These are phyloP conservation scores for Penicillium frequentans DNA, from an alignment of 2,329 filamentous ascomycete genomes.

Conservation along the genomic window DNA sequence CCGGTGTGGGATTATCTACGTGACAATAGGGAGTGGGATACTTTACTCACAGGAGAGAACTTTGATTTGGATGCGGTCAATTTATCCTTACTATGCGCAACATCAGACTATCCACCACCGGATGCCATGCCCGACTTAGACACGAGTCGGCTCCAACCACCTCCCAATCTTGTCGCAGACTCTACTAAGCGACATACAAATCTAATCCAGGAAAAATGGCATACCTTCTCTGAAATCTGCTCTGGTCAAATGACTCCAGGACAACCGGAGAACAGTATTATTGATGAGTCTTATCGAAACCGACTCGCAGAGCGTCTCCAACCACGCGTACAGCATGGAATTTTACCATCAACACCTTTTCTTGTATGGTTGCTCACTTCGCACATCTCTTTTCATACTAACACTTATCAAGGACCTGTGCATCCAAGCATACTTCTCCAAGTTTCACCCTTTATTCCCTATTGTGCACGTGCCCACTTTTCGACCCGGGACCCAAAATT, in stretches of 20 bases:
- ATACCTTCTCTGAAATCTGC: conserved; percentile 4
- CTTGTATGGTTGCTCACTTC: conserved; percentile 10
- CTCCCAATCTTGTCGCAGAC: background rate
- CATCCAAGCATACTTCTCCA: conserved; percentile 25
- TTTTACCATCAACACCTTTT: conserved; percentile 18
- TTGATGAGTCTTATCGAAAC: conserved; percentile 16
- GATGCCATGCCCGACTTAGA: conserved; percentile 1
- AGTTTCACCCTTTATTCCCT: conserved; percentile 24
- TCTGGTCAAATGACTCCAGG: conserved; percentile 6
- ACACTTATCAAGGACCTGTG: conserved; percentile 18
- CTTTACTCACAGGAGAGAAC: conserved; percentile 14
- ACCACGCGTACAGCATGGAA: conserved; percentile 10
- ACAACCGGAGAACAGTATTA: background rate
- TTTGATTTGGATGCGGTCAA: conserved; percentile 25
- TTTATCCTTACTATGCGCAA: conserved; percentile 7
- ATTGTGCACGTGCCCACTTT: conserved; percentile 25
- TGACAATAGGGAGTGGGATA: conserved; percentile 3
- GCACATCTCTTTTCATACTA: background rate
- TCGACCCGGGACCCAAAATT: conserved; percentile 17
- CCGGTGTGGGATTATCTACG: conserved; percentile 1
- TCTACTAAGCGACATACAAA: background rate
- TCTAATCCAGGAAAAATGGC: conserved; percentile 6
- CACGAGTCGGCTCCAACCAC: background rate
- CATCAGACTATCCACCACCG: background rate
- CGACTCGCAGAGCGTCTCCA: conserved; percentile 12